Evolutionary conservation across 1,139 yeast species (phyloP).

Genomic region (Hanseniaspora sp.): DNA sequence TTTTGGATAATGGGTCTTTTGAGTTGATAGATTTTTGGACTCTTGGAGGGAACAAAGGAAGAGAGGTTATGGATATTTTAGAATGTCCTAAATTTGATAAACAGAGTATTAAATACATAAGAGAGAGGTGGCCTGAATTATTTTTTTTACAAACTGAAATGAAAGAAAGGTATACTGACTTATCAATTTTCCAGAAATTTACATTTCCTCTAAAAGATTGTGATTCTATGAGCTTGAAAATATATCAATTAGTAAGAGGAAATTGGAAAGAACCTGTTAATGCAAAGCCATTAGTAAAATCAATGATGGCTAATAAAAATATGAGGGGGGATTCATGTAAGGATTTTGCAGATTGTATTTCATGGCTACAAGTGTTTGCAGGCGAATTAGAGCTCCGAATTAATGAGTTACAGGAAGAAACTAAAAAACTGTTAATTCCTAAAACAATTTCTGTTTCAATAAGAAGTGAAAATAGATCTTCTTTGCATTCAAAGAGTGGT

Average conservation of each 20-base stretch:
- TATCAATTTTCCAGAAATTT: conserved; percentile 18
- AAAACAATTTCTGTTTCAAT: conserved; percentile 40
- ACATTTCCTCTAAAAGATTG: conserved; percentile 27
- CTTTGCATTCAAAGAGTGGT: conserved; percentile 24
- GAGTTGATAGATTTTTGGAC: conserved; percentile 73
- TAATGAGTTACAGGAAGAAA: conserved; percentile 65
- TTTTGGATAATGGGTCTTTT: conserved; percentile 44
- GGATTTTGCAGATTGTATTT: conserved; percentile 46
- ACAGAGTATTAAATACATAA: conserved; percentile 36
- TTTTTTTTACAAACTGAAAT: conserved; percentile 22
- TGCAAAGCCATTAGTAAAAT: conserved; percentile 54
- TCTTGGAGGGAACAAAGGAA: conserved; percentile 83
- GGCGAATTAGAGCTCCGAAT: conserved; percentile 68
- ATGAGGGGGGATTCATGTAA: conserved; percentile 50
- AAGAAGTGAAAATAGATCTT: conserved; percentile 28
- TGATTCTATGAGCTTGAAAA: conserved; percentile 36
- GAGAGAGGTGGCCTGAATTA: conserved; percentile 35
- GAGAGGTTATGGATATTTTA: conserved; percentile 39
- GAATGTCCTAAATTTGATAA: conserved; percentile 34
- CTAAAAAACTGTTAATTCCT: conserved; percentile 37
- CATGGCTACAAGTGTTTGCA: conserved; percentile 74
- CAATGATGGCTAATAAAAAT: conserved; percentile 83
- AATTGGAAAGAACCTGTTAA: conserved; percentile 42
- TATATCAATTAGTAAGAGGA: conserved; percentile 60
- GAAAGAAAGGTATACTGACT: conserved; percentile 26